Conservation (phyloP, 345 rosid genomes). For the Physaria fendleri region DNA sequence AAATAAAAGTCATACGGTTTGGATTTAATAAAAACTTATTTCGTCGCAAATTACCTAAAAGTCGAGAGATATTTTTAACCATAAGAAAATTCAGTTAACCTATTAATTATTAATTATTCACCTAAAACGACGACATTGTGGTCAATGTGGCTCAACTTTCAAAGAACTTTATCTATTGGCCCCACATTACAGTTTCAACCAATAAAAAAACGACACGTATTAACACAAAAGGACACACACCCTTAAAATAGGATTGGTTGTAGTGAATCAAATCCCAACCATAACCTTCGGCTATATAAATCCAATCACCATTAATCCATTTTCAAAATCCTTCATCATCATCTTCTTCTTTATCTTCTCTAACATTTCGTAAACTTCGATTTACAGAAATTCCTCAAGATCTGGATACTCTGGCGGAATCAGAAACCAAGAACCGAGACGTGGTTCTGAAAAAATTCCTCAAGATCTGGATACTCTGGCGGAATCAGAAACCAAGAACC, state of each 20-base stretch:
- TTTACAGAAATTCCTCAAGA: conserved; percentile 25
- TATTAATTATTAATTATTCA: conserved; percentile 1
- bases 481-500: conserved; percentile 51
- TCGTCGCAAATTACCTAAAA: background rate
- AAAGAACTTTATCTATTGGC: background rate
- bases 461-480: conserved; percentile 83
- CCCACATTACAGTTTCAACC: background rate
- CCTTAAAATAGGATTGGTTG: conserved; percentile 1
- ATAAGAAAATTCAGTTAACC: conserved; percentile 1
- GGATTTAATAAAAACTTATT: background rate
- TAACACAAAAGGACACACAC: background rate
- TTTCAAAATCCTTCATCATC: background rate
- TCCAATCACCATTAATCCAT: background rate
- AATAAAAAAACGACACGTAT: background rate
- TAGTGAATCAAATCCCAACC: conserved; percentile 8
- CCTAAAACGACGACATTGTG: conserved; percentile 12
- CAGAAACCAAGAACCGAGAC: conserved; percentile 46
- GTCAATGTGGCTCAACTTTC: conserved; percentile 2
- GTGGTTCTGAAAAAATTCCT: conserved; percentile 82
- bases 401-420: conserved; percentile 79
- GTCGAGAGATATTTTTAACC: conserved; percentile 5
- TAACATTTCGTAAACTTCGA: background rate
- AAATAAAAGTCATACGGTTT: background rate
- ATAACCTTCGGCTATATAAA: conserved; percentile 15
- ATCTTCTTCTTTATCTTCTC: background rate